phyloP scores from a whole-genome alignment of 1,284 basidiomycete genomes.

The Leccinum griseonigrum region DNA sequence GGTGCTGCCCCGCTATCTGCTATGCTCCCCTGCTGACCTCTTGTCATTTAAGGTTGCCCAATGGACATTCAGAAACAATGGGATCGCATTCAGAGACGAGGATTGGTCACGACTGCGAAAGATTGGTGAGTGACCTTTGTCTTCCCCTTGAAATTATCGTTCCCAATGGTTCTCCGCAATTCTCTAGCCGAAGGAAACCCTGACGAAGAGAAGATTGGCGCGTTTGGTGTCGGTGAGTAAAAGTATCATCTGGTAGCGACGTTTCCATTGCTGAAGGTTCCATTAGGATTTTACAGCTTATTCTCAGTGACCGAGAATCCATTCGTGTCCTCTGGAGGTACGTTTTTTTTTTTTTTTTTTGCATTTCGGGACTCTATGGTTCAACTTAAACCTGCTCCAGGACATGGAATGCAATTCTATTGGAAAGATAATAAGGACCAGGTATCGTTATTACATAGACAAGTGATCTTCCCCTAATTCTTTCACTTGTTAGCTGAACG shows the following conservation, averaged over 20 bases:
- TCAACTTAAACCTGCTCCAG: conserved; percentile 33
- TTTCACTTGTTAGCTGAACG: conserved; percentile 54
- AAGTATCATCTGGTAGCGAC: not conserved
- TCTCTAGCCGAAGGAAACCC: conserved; percentile 76
- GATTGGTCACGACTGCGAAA: conserved; percentile 90
- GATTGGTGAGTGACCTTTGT: conserved; percentile 53
- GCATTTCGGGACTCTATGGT: not conserved
- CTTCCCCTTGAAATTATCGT: not conserved
- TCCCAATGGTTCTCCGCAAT: not conserved
- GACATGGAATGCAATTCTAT: conserved; percentile 94
- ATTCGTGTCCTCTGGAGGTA: conserved; percentile 86
- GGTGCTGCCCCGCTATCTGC: conserved; percentile 7
- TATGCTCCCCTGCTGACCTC: conserved; percentile 11
- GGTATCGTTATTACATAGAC: conserved; percentile 33
- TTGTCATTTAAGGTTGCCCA: conserved; percentile 51
- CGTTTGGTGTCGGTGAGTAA: conserved; percentile 75
- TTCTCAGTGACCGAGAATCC: conserved; percentile 92
- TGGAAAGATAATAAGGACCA: conserved; percentile 94
- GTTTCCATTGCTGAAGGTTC: not conserved
- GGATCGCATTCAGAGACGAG: conserved; percentile 74
- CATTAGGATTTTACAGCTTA: conserved; percentile 71
- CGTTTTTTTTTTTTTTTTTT: conserved; percentile 8
- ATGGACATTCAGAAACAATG: conserved; percentile 89
- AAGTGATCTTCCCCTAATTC: conserved; percentile 3
- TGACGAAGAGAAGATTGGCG: conserved; percentile 83